These are phyloP conservation scores for Euphorbia peplus DNA, from an alignment of 345 rosid species.

Conservation along the genomic window DNA sequence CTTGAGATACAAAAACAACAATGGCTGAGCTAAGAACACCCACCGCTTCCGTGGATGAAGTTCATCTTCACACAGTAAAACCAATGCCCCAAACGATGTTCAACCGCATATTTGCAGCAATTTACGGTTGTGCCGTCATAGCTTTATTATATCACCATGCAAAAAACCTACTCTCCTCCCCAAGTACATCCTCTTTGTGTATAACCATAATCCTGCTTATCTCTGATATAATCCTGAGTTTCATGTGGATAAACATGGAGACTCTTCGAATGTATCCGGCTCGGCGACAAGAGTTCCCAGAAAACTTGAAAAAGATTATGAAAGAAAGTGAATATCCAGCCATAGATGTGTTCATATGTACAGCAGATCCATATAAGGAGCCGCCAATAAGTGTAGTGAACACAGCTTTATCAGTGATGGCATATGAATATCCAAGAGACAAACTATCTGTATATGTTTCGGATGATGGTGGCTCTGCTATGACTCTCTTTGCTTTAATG, in stretches of 20 bases:
- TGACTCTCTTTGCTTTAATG: constrained; percentile 5
- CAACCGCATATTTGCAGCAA: constrained; percentile 45
- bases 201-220: constrained; percentile 32
- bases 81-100: constrained; percentile 37
- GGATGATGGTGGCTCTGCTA: constrained; percentile 1
- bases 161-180: constrained; percentile 34
- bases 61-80: constrained; percentile 37
- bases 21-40: constrained; percentile 1
- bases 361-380: constrained; percentile 1
- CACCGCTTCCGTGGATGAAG: constrained; percentile 1
- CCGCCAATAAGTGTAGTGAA: background rate
- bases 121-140: constrained; percentile 48
- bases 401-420: background rate
- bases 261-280: constrained; percentile 16
- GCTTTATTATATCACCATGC: constrained; percentile 51
- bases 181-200: constrained; percentile 16
- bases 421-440: background rate
- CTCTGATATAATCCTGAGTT: constrained; percentile 54
- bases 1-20: background rate
- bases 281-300: constrained; percentile 1
- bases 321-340: background rate
- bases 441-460: background rate
- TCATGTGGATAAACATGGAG: constrained; percentile 51
- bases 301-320: background rate
- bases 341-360: background rate